Evolutionary conservation across 495 filamentous ascomycete genomes (phyloP).

Genomic region (Pyronema omphalodes): DNA sequence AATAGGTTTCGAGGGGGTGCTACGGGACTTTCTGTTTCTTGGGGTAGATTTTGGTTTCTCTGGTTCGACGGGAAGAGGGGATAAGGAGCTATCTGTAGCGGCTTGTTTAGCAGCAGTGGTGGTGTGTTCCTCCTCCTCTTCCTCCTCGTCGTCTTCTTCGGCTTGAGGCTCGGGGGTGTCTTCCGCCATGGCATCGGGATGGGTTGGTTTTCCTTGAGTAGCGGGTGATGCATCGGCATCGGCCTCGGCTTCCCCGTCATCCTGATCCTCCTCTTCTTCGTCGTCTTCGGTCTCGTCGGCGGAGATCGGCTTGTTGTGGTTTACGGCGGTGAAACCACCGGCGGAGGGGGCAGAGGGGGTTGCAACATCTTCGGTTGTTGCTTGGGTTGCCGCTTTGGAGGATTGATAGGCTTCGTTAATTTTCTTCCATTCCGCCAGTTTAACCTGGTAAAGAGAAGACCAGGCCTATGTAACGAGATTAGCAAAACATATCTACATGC

Average conservation of each 20-base stretch:
- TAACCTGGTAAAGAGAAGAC: slow-evolving; percentile 30
- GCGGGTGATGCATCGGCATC: neutral
- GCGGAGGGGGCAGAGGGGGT: slow-evolving; percentile 9
- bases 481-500: slow-evolving; percentile 8
- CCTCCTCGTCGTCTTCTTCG: slow-evolving; percentile 27
- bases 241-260: no score
- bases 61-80: slow-evolving; percentile 36
- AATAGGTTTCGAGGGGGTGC: slow-evolving; percentile 12
- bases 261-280: slow-evolving; percentile 23
- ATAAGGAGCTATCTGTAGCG: slow-evolving; percentile 36
- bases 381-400: slow-evolving; percentile 29
- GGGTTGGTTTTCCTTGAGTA: neutral
- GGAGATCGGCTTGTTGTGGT: slow-evolving; percentile 25
- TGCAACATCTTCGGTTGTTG: slow-evolving; percentile 7
- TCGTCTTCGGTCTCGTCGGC: slow-evolving; percentile 26
- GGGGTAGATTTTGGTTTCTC: slow-evolving; percentile 29
- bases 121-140: slow-evolving; percentile 25
- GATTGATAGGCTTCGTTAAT: slow-evolving; percentile 32
- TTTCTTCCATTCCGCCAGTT: slow-evolving; percentile 41
- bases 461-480: slow-evolving; percentile 10
- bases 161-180: slow-evolving; percentile 12
- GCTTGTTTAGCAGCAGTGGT: slow-evolving; percentile 29
- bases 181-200: slow-evolving; percentile 4
- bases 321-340: slow-evolving; percentile 27
- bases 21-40: slow-evolving; percentile 30